Conservation (phyloP, 345 rosid genomes). For the Microcos paniculata region DNA sequence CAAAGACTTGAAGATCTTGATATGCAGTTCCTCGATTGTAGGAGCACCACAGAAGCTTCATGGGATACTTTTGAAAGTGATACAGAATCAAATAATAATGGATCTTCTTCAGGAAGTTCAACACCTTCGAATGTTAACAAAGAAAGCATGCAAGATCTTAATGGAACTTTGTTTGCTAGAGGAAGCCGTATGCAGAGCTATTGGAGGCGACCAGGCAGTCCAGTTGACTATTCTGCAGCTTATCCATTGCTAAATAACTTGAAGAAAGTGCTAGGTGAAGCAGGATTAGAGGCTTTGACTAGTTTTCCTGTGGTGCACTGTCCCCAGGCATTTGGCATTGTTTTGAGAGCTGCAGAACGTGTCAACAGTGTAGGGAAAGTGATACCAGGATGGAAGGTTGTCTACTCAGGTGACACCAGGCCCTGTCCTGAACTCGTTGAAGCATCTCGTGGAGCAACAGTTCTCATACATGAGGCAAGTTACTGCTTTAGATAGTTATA, state of each 20-base stretch:
- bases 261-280: slow-evolving; percentile 57
- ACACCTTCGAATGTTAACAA: slow-evolving; percentile 9
- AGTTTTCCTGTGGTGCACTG: slow-evolving; percentile 97
- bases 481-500: background rate
- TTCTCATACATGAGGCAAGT: slow-evolving; percentile 90
- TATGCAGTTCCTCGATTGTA: slow-evolving; percentile 85
- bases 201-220: slow-evolving; percentile 54
- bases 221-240: slow-evolving; percentile 39
- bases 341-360: slow-evolving; percentile 70
- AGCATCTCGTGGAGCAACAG: slow-evolving; percentile 77
- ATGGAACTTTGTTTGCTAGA: slow-evolving; percentile 52
- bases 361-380: slow-evolving; percentile 55
- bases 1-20: slow-evolving; percentile 89
- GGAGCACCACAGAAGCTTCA: slow-evolving; percentile 60
- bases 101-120: slow-evolving; percentile 28
- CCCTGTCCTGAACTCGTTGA: slow-evolving; percentile 75
- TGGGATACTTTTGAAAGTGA: slow-evolving; percentile 51
- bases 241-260: slow-evolving; percentile 49
- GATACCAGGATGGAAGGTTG: slow-evolving; percentile 94
- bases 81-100: slow-evolving; percentile 24
- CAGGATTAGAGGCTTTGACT: slow-evolving; percentile 61
- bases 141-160: slow-evolving; percentile 18
- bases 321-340: slow-evolving; percentile 84
- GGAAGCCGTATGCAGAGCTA: slow-evolving; percentile 77
- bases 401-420: slow-evolving; percentile 94